phyloP scores from a whole-genome alignment of 345 rosid genomes.

The Cardamine resedifolia region DNA sequence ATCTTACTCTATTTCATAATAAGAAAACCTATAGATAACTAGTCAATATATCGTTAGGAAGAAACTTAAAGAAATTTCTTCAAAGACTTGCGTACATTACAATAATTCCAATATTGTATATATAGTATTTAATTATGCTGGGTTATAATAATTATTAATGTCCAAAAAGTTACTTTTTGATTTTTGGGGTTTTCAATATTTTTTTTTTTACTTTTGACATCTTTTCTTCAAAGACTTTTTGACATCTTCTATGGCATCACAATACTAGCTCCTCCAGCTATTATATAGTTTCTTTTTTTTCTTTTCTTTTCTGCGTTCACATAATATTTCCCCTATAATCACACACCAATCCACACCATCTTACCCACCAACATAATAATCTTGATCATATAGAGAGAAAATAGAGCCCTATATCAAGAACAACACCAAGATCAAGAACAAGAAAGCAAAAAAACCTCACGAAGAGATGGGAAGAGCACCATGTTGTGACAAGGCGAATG shows the following conservation, averaged over 20 bases:
- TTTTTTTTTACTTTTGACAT: conserved; percentile 13
- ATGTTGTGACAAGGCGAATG: conserved; percentile 78
- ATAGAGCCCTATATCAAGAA: background rate
- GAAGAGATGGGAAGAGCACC: conserved; percentile 81
- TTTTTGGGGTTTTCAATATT: background rate
- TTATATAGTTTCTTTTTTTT: conserved; percentile 29
- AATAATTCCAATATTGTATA: conserved; percentile 23
- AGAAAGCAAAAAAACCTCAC: background rate
- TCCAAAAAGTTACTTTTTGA: conserved; percentile 22
- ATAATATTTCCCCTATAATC: conserved; percentile 13
- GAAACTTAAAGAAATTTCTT: conserved; percentile 20
- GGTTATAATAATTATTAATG: background rate
- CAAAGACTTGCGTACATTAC: background rate
- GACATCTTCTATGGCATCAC: conserved; percentile 26
- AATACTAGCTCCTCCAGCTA: conserved; percentile 51
- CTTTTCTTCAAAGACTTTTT: conserved; percentile 44
- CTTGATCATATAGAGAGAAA: conserved; percentile 7
- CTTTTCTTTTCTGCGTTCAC: conserved; percentile 18
- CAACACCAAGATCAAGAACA: conserved; percentile 1
- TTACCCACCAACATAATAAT: conserved; percentile 22
- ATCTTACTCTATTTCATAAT: background rate
- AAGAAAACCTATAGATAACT: background rate
- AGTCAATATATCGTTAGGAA: background rate
- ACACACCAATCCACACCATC: conserved; percentile 23
- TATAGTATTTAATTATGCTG: background rate